Evolutionary conservation across 202 grass and related monocot genomes (phyloP).

Genomic region (Carex arenaria): DNA sequence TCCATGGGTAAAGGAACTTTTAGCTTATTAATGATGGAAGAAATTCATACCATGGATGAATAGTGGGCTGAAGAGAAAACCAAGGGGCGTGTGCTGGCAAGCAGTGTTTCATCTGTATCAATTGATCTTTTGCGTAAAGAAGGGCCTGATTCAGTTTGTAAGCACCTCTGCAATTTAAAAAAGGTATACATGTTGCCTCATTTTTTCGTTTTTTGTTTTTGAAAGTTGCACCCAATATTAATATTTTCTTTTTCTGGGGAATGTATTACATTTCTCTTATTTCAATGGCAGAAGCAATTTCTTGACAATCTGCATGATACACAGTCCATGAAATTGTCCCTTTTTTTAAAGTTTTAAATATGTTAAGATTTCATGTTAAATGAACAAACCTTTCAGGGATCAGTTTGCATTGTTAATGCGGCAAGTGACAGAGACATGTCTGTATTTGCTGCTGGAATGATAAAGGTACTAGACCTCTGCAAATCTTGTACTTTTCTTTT

Average conservation of each 20-base stretch:
- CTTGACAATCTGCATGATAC: not conserved
- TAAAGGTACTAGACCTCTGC: slow-evolving; percentile 49
- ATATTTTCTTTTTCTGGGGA: not conserved
- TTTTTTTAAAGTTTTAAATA: not conserved
- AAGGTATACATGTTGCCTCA: slow-evolving; percentile 51
- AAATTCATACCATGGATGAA: slow-evolving; percentile 28
- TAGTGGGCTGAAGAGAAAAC: slow-evolving; percentile 99
- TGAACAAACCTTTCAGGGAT: slow-evolving; percentile 51
- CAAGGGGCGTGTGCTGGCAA: slow-evolving; percentile 50
- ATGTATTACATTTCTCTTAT: not conserved
- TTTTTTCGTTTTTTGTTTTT: slow-evolving; percentile 1
- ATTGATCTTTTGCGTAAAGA: slow-evolving; percentile 72
- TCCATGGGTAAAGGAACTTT: not conserved
- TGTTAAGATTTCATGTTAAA: slow-evolving; percentile 22
- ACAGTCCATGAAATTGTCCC: not conserved
- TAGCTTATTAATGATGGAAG: slow-evolving; percentile 16
- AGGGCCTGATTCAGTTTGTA: slow-evolving; percentile 78
- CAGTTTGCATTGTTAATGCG: slow-evolving; percentile 85
- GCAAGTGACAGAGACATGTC: slow-evolving; percentile 82
- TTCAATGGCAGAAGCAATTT: not conserved
- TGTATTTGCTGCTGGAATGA: slow-evolving; percentile 98
- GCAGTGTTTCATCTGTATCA: slow-evolving; percentile 81
- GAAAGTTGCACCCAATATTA: not conserved
- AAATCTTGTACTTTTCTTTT: slow-evolving; percentile 12
- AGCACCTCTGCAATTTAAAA: slow-evolving; percentile 60